Base-by-base conservation (phyloP, 805 yeast species). In the Starmerella sp. region DNA sequence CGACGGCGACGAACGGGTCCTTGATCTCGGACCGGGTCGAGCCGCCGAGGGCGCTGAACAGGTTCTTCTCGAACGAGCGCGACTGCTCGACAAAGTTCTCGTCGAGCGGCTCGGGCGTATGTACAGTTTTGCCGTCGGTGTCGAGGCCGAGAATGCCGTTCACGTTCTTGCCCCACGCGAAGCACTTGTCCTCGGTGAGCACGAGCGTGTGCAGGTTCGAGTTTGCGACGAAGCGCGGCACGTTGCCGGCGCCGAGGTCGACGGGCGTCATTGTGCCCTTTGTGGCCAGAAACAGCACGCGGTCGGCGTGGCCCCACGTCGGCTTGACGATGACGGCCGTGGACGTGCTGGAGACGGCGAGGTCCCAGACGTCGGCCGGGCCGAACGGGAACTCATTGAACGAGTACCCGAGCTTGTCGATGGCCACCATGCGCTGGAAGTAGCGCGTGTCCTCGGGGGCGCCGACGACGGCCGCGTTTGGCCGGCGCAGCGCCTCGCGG, bases 151-250 rank as follows among this genome's bases (percentile, higher is more conserved):
- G 57, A 47, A 59, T 57, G 22, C 64, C 64, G 31, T 55, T 46
- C 11, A 37, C 32, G 48, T 60, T 62, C 14, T 57, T 53, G 32
- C 66, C 66, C 64, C 64, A 63, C 9, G 64, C 55, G 49, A 52
- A 63, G 17, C 61, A 61, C 15, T 53, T 48, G 22, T 56, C 58
- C 3, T 58, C 53, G 6, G 60, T 53, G 4, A 61, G 41, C 5
- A 54, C 56, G 5, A 62, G 41, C 3, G 62, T 48, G 39, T 62
- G 65, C 7, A 46, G 41, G n/a, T 53, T 55, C 22, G 58, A 48
- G 11, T 54, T 51, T 0, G 63, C 57, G 11, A 48, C 60, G 15
- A 14, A 54, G 10, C 52, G 51, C 5, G 56, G 54, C 8, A 38
- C 34, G 29, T 37, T 15, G n/a, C 44, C 48, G 4, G 34, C n/a